Evolutionary conservation across 2,329 filamentous ascomycete species (phyloP), one percentile per base, ranked within the genome.

Genomic region (Ophiostoma triangulosporum): DNA sequence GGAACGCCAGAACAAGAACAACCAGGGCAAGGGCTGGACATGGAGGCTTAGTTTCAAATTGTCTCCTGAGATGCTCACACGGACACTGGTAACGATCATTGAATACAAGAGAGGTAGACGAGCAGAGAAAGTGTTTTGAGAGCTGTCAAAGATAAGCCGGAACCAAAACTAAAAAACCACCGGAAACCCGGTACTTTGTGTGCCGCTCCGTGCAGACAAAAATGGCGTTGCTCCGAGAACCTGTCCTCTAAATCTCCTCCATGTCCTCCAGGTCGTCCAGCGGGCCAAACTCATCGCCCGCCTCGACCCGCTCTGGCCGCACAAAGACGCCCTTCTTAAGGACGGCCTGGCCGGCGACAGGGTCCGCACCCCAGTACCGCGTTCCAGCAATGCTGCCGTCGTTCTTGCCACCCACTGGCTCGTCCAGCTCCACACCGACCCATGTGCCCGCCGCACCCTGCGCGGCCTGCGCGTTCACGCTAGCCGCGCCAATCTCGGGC

Each of bases 401-500:
- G 65, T 91, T 86, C 63, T 91, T 93, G 72, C 86, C 88, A 54
- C 86, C 87, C 43, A 84, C 83, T 1, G 87, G 86, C 68, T 91
- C 86, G 64, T 91, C 86, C 52, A 90, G 75, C 60, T 76, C 74
- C 51, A 93, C 72, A 38, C 86, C 87, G 20, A 91, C 73, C 87
- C 87, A 93, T 32, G 75, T 69, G 3, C 81, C 80, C 48, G 70
- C 69, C 6, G 38, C 48, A 9, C 45, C 35, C 24, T 32, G 46
- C 3, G 46, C 46, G 14, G 51, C 32, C 20, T 49, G 48, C 26
- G 33, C 45, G 20, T 38, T 36, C n/a, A 33, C 36, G 38, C 31
- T 38, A 6, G 53, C 49, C 9, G 38, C 51, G 3, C 46, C 58
- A 57, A 91, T 88, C 68, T 89, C 83, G 56, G 80, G 76, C 48